Base-by-base conservation (phyloP, 1,284 basidiomycete species). In the Pseudozyma sp. region DNA sequence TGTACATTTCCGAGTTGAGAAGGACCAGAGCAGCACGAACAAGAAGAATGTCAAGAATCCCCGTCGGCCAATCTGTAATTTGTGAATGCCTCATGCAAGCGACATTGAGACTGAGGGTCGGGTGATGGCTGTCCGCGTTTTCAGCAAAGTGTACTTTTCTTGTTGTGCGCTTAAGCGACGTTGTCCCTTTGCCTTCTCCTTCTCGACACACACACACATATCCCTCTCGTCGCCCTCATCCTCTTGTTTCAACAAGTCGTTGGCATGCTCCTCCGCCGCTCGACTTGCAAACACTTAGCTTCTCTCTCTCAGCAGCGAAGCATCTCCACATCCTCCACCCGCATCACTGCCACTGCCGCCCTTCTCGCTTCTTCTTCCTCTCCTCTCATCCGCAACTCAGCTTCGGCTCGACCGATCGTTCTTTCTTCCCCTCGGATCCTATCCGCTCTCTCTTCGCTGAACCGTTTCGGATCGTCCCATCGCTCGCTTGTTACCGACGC, bases 191-290 rank as follows among this genome's bases (percentile, higher is more conserved):
- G 14, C 11, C 39, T 42, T 42, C n/a, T 16, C 18, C 53, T 45
- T 45, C 36, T 19, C 39, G 57, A 52, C 56, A 40, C 38, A 7
- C 31, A 31, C 39, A 51, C 38, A 25, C 40, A 55, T 43, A 43
- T 44, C 39, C 16, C 35, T 44, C 36, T 38, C 50, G 40, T 35
- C 25, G n/a, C 31, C 39, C 18, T n/a, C 25, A 6, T 16, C 42
- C 52, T 44, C 18, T 44, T 19, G 16, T 18, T 18, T 10, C 43
- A n/a, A 13, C 13, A 39, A 59, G 58, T 70, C 54, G 62, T 74
- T 69, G 71, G 71, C 65, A 74, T 74, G 71, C 66, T 74, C 65
- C 66, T 62, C 62, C 71, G 71, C 66, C 71, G 66, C 48, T 60
- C 59, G 61, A 61, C 61, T 61, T 68, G 61, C 57, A 63, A 43